Percentiles rank a stretch among this genome's conserved stretches.
Conservation (phyloP, 176 grass and related monocot genomes). For the Aegilops umbellulata region DNA sequence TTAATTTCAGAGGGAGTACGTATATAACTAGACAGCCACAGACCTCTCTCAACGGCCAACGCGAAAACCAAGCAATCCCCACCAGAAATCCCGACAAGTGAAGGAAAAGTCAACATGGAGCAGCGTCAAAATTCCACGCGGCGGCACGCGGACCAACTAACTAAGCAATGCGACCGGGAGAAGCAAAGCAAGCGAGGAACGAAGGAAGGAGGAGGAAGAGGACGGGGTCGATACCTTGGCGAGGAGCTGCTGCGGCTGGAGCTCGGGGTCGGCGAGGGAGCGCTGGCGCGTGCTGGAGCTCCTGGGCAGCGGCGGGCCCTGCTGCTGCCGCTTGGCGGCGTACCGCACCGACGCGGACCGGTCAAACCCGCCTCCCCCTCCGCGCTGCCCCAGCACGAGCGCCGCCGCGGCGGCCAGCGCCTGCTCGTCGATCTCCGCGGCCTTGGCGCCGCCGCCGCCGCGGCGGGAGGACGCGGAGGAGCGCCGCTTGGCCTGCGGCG, state of each 20-base stretch:
- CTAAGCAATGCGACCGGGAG: conserved; percentile 11
- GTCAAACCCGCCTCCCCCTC: conserved; percentile 44
- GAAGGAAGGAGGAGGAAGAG: background rate
- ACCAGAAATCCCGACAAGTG: background rate
- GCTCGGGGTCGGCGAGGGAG: conserved; percentile 67
- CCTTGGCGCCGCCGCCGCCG: conserved; percentile 32
- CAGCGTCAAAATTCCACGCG: conserved; percentile 15
- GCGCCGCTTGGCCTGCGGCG: conserved; percentile 34
- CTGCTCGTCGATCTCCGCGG: conserved; percentile 64
- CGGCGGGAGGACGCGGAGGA: conserved; percentile 33
- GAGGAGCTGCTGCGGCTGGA: conserved; percentile 79
- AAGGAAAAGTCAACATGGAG: conserved; percentile 21
- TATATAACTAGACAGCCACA: background rate
- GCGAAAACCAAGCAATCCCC: background rate
- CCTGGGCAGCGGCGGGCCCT: conserved; percentile 60
- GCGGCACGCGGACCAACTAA: conserved; percentile 13
- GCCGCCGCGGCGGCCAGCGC: conserved; percentile 77
- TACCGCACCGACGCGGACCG: conserved; percentile 76
- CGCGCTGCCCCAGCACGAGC: conserved; percentile 59
- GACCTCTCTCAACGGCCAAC: background rate
- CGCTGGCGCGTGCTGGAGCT: conserved; percentile 88
- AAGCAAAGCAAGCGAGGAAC: background rate
- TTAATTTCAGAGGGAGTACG: no score
- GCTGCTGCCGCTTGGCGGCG: conserved; percentile 48
- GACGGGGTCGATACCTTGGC: conserved; percentile 47